phyloP scores from a whole-genome alignment of 1,284 basidiomycete species.

The Athelia sp. region DNA sequence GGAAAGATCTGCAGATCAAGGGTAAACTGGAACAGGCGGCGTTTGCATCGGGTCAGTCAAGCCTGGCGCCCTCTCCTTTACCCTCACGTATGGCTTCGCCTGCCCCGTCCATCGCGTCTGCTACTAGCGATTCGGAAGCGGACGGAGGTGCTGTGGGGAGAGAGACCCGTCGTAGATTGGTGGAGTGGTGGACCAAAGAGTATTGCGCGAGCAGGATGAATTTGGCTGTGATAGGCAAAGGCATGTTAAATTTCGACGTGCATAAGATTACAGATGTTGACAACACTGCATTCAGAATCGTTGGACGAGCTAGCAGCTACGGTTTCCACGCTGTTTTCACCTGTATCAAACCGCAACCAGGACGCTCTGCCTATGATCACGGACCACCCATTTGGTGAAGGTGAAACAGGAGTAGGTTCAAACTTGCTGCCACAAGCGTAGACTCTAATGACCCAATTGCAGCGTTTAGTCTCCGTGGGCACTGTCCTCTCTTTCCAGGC shows the following conservation, averaged over 20 bases:
- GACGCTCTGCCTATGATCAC: constrained; percentile 65
- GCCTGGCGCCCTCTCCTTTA: constrained; percentile 37
- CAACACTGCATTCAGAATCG: constrained; percentile 48
- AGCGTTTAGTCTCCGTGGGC: constrained; percentile 84
- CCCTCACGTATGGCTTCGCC: constrained; percentile 61
- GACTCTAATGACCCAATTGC: constrained; percentile 6
- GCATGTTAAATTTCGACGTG: constrained; percentile 31
- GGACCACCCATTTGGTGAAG: constrained; percentile 72
- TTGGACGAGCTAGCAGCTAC: constrained; percentile 74
- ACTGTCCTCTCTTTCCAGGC: constrained; percentile 90
- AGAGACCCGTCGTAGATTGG: constrained; percentile 86
- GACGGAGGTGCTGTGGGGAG: constrained; percentile 77
- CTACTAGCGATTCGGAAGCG: constrained; percentile 52
- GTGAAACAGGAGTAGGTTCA: constrained; percentile 69
- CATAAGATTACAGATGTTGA: not conserved
- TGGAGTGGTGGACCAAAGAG: constrained; percentile 93
- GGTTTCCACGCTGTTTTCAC: constrained; percentile 74
- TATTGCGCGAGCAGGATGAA: constrained; percentile 97
- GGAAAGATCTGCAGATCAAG: constrained; percentile 47
- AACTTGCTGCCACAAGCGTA: not conserved
- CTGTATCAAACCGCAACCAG: constrained; percentile 66
- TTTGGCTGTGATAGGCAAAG: constrained; percentile 86
- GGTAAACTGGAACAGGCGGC: constrained; percentile 28
- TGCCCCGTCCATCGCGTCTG: constrained; percentile 49
- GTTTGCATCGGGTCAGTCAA: constrained; percentile 19